These are phyloP conservation scores for Liriodendron chinense DNA, from an alignment of 164 flowering plant genomes.

Conservation along the genomic window DNA sequence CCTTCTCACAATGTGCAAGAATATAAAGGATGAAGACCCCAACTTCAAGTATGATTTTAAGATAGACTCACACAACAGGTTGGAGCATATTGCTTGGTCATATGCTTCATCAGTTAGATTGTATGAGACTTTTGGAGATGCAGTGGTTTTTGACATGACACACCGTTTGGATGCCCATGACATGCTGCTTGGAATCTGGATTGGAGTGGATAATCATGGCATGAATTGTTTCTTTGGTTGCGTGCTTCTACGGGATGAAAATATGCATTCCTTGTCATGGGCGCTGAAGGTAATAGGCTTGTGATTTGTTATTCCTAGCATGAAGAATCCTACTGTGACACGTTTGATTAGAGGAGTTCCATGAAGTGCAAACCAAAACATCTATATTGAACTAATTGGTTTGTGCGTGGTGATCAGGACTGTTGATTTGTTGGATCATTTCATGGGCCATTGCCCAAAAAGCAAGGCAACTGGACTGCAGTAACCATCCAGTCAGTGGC, in stretches of 20 bases:
- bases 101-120: constrained; percentile 53
- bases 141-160: constrained; percentile 68
- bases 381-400: no score
- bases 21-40: constrained; percentile 56
- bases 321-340: constrained; percentile 44
- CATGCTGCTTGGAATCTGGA: constrained; percentile 73
- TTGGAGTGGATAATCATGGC: constrained; percentile 88
- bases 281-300: constrained; percentile 61
- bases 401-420: no score
- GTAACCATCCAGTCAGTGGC: no score
- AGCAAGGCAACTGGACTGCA: no score
- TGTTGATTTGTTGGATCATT: no score
- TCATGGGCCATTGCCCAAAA: no score
- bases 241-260: constrained; percentile 73
- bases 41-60: constrained; percentile 65
- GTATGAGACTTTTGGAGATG: constrained; percentile 74
- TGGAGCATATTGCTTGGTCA: constrained; percentile 80
- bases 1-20: constrained; percentile 73
- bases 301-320: background rate
- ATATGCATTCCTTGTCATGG: constrained; percentile 74
- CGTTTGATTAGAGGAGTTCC: constrained; percentile 79
- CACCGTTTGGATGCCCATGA: constrained; percentile 71
- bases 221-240: constrained; percentile 65
- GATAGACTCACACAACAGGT: constrained; percentile 62
- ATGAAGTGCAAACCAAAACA: constrained; percentile 40